phyloP scores from a whole-genome alignment of 192 early-diverging fungal genomes.

The Backusella liffmaniae region DNA sequence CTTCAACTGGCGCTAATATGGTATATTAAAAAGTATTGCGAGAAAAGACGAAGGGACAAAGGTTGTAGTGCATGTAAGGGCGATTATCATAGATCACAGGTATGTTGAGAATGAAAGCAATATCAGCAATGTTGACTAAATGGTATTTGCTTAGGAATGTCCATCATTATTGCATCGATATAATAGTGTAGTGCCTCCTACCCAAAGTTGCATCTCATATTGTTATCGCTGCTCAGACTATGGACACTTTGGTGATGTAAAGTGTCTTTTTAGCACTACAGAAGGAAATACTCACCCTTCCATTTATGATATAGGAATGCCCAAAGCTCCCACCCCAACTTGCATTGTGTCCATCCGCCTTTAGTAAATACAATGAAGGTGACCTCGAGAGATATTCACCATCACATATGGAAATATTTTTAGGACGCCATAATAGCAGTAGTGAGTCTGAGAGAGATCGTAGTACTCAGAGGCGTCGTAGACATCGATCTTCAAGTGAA shows the following conservation, averaged over 20 bases:
- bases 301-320: not conserved
- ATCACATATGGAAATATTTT: not conserved
- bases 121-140: not conserved
- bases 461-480: not conserved
- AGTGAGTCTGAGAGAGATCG: not conserved
- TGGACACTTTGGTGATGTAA: not conserved
- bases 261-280: not conserved
- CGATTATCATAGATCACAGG: not conserved
- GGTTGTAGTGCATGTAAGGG: not conserved
- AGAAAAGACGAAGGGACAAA: not conserved
- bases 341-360: not conserved
- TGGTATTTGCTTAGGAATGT: not conserved
- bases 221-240: not conserved
- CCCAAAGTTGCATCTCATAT: not conserved
- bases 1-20: not conserved
- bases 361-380: not conserved
- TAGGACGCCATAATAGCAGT: not conserved
- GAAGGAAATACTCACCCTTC: not conserved
- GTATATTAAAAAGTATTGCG: not conserved
- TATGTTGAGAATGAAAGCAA: not conserved
- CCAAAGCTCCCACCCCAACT: not conserved
- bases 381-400: not conserved
- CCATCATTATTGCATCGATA: not conserved
- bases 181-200: not conserved
- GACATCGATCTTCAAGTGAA: not conserved